Evolutionary conservation across 176 grass and related monocot species (phyloP).

Genomic region (Luzula sylvatica): DNA sequence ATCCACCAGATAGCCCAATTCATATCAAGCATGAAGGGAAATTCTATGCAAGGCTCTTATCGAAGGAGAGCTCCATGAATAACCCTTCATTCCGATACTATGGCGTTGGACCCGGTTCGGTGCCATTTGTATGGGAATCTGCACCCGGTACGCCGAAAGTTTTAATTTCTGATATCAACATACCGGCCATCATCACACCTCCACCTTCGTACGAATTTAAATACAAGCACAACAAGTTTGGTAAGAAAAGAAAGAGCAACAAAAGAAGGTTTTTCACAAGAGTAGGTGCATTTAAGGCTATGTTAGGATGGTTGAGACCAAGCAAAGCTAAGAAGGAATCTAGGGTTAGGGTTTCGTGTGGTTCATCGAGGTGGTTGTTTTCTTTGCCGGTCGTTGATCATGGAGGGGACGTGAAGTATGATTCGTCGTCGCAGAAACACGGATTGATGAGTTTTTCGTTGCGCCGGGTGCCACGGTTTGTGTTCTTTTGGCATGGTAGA

Average conservation of each 20-base stretch:
- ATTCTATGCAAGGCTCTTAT: slow-evolving; percentile 71
- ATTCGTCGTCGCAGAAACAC: not conserved
- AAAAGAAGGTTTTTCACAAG: slow-evolving; percentile 26
- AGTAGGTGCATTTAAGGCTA: slow-evolving; percentile 29
- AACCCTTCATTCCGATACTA: slow-evolving; percentile 67
- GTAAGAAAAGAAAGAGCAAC: not conserved
- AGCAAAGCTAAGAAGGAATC: slow-evolving; percentile 15
- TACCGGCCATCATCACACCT: slow-evolving; percentile 56
- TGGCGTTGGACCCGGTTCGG: slow-evolving; percentile 44
- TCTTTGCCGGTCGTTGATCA: slow-evolving; percentile 23
- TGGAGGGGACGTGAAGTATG: not conserved
- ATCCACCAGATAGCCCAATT: slow-evolving; percentile 42
- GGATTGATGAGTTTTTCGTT: slow-evolving; percentile 4
- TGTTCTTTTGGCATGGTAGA: slow-evolving; percentile 1
- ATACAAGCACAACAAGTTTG: not conserved
- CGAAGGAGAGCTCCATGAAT: slow-evolving; percentile 62
- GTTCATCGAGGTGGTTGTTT: slow-evolving; percentile 44
- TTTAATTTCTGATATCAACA: slow-evolving; percentile 7
- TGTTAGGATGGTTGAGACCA: slow-evolving; percentile 31
- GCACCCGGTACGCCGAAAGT: slow-evolving; percentile 71
- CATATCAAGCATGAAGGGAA: slow-evolving; percentile 68
- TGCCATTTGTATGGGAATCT: slow-evolving; percentile 90
- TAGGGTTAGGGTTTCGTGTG: slow-evolving; percentile 17
- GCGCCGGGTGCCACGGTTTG: not conserved
- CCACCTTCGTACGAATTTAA: slow-evolving; percentile 45